Conservation (phyloP, 371 early-diverging fungal genomes). For the Actinomucor elegans region DNA sequence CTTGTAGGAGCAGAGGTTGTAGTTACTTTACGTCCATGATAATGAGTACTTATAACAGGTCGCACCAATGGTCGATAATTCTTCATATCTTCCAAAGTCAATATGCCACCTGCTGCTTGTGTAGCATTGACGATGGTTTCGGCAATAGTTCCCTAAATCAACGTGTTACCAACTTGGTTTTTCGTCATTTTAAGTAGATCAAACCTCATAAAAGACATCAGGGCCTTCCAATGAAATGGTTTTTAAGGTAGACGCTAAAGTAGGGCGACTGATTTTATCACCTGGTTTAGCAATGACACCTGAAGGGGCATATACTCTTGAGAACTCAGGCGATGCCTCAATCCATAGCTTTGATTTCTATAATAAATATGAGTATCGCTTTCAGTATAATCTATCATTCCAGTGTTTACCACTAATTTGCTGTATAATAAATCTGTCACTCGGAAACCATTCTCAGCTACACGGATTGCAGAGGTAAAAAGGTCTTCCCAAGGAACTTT, state of each 20-base stretch:
- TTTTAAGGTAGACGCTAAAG: conserved; percentile 80
- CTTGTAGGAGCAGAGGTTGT: conserved; percentile 77
- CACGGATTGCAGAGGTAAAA: conserved; percentile 77
- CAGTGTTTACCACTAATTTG: conserved; percentile 39
- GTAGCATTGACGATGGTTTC: conserved; percentile 74
- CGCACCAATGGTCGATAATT: conserved; percentile 65
- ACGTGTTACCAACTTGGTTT: neutral
- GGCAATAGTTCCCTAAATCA: conserved; percentile 74
- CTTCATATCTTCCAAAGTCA: conserved; percentile 81
- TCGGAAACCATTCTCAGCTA: conserved; percentile 83
- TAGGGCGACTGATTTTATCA: conserved; percentile 72
- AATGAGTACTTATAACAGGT: conserved; percentile 63
- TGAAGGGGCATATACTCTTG: conserved; percentile 67
- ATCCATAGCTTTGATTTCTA: conserved; percentile 39
- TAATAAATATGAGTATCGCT: neutral
- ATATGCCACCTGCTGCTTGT: conserved; percentile 73
- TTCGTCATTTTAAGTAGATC: neutral
- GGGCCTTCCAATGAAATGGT: conserved; percentile 79
- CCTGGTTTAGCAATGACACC: conserved; percentile 67
- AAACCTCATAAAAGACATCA: conserved; percentile 79
- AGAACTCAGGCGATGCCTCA: conserved; percentile 39
- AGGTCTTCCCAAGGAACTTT: conserved; percentile 85
- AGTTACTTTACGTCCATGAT: conserved; percentile 73
- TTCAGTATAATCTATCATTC: neutral
- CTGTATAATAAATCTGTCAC: conserved; percentile 60